Evolutionary conservation across 495 filamentous ascomycete species (phyloP).

Genomic region (Tuber calosporum): DNA sequence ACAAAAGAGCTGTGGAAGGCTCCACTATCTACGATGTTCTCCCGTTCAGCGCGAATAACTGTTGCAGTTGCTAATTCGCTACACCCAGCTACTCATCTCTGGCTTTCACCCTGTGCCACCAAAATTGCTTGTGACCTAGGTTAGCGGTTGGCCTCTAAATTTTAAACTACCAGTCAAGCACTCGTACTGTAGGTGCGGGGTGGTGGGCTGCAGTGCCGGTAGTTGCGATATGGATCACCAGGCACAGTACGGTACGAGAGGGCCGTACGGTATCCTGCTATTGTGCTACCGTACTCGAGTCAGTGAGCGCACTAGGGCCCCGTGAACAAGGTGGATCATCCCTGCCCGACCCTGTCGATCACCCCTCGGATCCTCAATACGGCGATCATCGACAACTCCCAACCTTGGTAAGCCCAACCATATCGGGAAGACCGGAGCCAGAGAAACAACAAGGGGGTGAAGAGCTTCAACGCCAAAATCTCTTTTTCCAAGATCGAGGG

Average conservation of each 20-base stretch:
- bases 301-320: neutral
- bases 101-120: neutral
- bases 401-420: neutral
- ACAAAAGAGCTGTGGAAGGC: neutral
- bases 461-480: neutral
- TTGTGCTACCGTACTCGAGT: neutral
- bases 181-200: neutral
- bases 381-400: neutral
- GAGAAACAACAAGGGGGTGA: neutral
- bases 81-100: neutral
- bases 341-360: neutral
- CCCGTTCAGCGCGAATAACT: neutral
- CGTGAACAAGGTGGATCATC: neutral
- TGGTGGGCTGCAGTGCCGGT: neutral
- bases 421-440: neutral
- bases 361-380: neutral
- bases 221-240: neutral
- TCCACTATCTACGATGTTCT: neutral
- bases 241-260: neutral
- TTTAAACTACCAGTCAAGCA: neutral
- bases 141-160: neutral
- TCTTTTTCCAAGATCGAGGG: neutral
- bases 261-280: too few species aligned
- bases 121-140: neutral
- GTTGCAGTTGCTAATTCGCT: neutral